Evolutionary conservation across 257 asterid genomes (phyloP).

Genomic region (Fraxinus quadrangulata): DNA sequence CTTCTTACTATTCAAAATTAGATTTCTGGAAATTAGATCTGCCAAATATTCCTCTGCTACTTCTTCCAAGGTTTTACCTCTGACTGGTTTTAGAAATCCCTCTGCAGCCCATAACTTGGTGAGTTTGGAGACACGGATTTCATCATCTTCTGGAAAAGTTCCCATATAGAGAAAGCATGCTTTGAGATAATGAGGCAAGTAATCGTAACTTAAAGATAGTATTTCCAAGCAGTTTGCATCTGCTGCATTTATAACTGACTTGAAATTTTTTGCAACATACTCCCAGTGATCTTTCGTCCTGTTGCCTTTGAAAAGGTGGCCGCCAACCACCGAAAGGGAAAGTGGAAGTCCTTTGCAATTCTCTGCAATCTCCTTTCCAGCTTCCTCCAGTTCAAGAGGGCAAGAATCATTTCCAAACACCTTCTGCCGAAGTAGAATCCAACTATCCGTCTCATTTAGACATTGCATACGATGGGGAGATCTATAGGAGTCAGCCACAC

Average conservation of each 20-base stretch:
- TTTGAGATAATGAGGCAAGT: conserved; percentile 27
- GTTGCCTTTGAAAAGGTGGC: conserved; percentile 11
- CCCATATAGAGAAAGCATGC: conserved; percentile 24
- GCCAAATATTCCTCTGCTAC: conserved; percentile 14
- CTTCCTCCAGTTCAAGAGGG: conserved; percentile 15
- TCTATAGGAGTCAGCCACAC: not conserved
- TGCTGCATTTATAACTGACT: conserved; percentile 3
- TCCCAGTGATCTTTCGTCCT: conserved; percentile 8
- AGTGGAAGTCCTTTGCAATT: conserved; percentile 29
- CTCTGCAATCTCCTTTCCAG: conserved; percentile 19
- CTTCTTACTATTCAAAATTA: conserved; percentile 5
- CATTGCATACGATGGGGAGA: conserved; percentile 11
- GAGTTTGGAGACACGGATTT: conserved; percentile 19
- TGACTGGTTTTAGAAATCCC: conserved; percentile 14
- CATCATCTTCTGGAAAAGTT: conserved; percentile 19
- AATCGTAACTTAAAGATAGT: conserved; percentile 29
- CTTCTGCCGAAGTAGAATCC: conserved; percentile 14
- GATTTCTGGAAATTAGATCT: conserved; percentile 26
- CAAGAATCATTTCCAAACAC: conserved; percentile 19
- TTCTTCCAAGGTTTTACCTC: conserved; percentile 11
- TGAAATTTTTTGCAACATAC: conserved; percentile 9
- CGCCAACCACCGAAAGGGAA: conserved; percentile 17
- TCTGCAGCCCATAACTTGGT: conserved; percentile 28
- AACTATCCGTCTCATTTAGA: conserved; percentile 8
- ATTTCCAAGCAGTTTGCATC: conserved; percentile 2